A percentile compares a stretch with the other conserved stretches of the same genome.
Conservation (phyloP, 2,329 filamentous ascomycete species). For the Nemania diffusa region DNA sequence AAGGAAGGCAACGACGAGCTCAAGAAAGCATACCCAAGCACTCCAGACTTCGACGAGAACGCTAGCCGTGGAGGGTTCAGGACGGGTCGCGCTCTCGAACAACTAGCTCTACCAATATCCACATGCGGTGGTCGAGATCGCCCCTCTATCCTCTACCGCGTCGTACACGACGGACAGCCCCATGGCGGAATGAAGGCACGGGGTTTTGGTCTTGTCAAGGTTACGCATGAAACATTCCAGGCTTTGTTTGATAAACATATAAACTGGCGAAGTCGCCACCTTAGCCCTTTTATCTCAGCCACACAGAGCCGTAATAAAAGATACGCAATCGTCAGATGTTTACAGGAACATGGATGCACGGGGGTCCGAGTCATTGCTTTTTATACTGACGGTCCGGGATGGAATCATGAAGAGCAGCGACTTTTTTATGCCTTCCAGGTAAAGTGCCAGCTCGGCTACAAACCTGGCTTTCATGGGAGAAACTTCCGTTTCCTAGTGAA, state of each 20-base stretch:
- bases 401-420: conserved; percentile 28
- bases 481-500: not conserved
- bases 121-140: not conserved
- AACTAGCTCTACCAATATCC: not conserved
- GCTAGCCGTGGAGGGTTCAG: not conserved
- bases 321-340: fast-evolving
- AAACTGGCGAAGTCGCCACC: not conserved
- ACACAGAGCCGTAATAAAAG: not conserved
- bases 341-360: not conserved
- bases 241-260: not conserved
- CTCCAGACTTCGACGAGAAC: not conserved
- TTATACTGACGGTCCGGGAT: conserved; percentile 15
- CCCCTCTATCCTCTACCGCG: conserved; percentile 1
- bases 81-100: not conserved
- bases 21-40: not conserved
- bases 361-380: conserved; percentile 28
- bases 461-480: fast-evolving
- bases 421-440: conserved; percentile 22
- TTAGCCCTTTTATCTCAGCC: conserved; percentile 15
- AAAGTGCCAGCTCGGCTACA: not conserved
- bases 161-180: conserved; percentile 11
- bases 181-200: conserved; percentile 7
- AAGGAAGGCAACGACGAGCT: not conserved
- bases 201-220: not conserved
- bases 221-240: not conserved